Conservation (phyloP, 2,329 filamentous ascomycete species). For the Geosmithia flava region DNA sequence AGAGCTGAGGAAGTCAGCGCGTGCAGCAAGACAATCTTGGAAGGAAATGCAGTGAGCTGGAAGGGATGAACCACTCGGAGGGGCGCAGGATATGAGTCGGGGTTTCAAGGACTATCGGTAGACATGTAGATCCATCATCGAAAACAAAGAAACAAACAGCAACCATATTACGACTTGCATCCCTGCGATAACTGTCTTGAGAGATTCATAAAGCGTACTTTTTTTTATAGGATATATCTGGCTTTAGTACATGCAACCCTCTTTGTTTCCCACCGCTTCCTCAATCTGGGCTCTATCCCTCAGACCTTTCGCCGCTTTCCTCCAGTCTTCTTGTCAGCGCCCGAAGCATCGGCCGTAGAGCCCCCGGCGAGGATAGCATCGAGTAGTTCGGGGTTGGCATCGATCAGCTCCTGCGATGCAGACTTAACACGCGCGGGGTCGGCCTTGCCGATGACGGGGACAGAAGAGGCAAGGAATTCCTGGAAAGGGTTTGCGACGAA, state of each 20-base stretch:
- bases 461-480: conserved; percentile 57
- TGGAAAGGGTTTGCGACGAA: conserved; percentile 71
- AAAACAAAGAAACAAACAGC: neutral
- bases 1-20: conserved; percentile 36
- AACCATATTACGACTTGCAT: neutral
- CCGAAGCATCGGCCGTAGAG: conserved; percentile 15
- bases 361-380: conserved; percentile 27
- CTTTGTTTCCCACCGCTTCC: neutral
- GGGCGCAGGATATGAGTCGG: neutral
- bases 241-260: neutral
- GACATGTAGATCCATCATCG: neutral
- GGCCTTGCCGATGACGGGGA: conserved; percentile 51
- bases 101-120: neutral
- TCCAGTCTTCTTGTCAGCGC: conserved; percentile 24
- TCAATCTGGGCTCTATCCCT: neutral
- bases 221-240: neutral
- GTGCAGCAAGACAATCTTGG: conserved; percentile 37
- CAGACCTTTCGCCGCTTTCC: conserved; percentile 34
- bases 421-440: conserved; percentile 47
- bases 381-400: conserved; percentile 32
- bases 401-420: conserved; percentile 20
- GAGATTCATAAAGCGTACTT: no score
- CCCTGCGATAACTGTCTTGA: no score
- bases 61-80: neutral
- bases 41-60: conserved; percentile 18